Base-by-base conservation (phyloP, 2,329 filamentous ascomycete genomes). In the Blastomyces gilchristii region DNA sequence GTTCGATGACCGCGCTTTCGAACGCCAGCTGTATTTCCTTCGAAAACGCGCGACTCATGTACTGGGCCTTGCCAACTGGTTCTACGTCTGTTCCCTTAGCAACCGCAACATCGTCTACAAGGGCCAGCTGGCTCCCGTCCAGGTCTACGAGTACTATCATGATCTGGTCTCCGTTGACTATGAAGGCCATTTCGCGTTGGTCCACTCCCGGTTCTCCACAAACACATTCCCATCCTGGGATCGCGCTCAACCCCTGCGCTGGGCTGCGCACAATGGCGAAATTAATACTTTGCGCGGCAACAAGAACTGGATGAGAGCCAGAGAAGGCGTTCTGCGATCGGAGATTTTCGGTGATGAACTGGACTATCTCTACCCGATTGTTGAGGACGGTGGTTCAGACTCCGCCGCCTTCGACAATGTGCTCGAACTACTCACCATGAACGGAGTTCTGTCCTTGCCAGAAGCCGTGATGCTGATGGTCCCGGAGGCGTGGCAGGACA, bases 71-170 rank as follows among this genome's bases (percentile, higher is more conserved):
- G 91, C 95, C 78, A 97, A 97, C 78, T 97, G 93, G 93, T 97
- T 97, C 82, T 97, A 97, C 77, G 83, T 97, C 64, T 97, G 93
- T 83, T 96, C 91, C 59, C 80, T 97, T 69, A 94, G 87, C 77
- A 97, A 96, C 86, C 92, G 92, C 80, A 97, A 97, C 81, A 97
- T 97, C 78, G 90, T 97, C 65, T 97, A 97, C 84, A 97, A 97
- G 83, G 93, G 93, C 67, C 94, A 97, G 76, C 82, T 97, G 68
- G 89, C 93, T 54, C 93, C 93, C 31, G 86, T 93, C 39, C 93
- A 97, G 81, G 93, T 97, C 61, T 97, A 97, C 79, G 89, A 95
- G 75, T 97, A 97, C 81, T 97, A 96, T 79, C 90, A 97, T 77
- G 93, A 97, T 80, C 80, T 97, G 74, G 89, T 97, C 69, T 96